Conservation (phyloP, 306 rosid genomes). For the Adenanthera pavonina region DNA sequence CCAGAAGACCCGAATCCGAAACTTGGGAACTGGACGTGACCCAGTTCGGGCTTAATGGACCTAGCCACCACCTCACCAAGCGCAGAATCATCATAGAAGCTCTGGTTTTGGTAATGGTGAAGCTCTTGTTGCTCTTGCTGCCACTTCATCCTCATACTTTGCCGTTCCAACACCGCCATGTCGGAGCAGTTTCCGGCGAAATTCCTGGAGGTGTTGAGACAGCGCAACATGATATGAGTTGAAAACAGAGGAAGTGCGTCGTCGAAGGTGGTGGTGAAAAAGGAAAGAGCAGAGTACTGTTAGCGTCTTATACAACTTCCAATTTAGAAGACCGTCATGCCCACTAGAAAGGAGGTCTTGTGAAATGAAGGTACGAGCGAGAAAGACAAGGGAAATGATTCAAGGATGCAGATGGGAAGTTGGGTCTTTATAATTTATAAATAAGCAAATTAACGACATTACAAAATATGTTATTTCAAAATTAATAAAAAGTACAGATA, state of each 20-base stretch:
- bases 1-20: constrained; percentile 35
- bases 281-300: background rate
- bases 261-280: background rate
- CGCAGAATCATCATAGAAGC: constrained; percentile 36
- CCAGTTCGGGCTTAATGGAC: constrained; percentile 52
- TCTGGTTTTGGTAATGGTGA: constrained; percentile 15
- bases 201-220: constrained; percentile 43
- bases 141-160: constrained; percentile 50
- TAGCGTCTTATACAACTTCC: background rate
- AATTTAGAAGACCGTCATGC: constrained; percentile 18
- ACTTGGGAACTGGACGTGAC: constrained; percentile 15
- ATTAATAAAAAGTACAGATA: too few species aligned
- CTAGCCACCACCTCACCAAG: constrained; percentile 41
- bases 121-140: constrained; percentile 29
- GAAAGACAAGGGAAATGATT: background rate
- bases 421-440: constrained; percentile 13
- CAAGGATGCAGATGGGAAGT: constrained; percentile 22
- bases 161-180: constrained; percentile 56
- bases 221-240: constrained; percentile 52
- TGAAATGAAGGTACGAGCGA: background rate
- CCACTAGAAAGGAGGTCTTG: constrained; percentile 10
- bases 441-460: too few species aligned
- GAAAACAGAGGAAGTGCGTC: background rate
- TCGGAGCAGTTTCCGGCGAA: constrained; percentile 42
- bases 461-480: too few species aligned